Evolutionary conservation across 495 filamentous ascomycete species (phyloP), one percentile per base, ranked within the genome.

Genomic region (Daldinia loculata): DNA sequence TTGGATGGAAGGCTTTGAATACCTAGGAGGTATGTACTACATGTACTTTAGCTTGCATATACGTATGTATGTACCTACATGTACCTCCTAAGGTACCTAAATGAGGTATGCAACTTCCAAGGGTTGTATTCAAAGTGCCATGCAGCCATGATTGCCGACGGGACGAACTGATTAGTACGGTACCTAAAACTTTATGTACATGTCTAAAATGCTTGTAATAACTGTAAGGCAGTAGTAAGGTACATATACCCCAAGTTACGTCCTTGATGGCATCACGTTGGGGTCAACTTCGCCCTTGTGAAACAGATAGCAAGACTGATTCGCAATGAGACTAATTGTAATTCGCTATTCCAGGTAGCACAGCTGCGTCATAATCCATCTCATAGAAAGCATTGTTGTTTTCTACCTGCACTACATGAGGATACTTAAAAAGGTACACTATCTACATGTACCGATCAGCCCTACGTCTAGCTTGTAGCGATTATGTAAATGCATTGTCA

Each of bases 361-460:
- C 50, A 52, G 50, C 26, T 26, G 50, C 50, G 50, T 52, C 50
- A 52, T 52, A n/a, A n/a, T 29, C 17, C 43, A 24, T 22, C 12
- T n/a, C 24, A 52, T n/a, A 9, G 26, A 27, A 52, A 52, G 48
- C 11, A 7, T 51, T 8, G 24, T 8, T 51, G 24, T 17, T 15
- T n/a, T 43, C 39, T 3, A 22, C 27, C 4, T 29, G 27, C 27
- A 29, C 27, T 6, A 6, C 27, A 6, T 29, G 27, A 29, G 6
- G 27, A 27, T 27, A 27, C 27, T 27, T 27, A 5, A 27, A 26
- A 3, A 1, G 3, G 1, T 3, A 26, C 24, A 26, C 24, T 26
- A 26, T 45, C n/a, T 17, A 19, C 41, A 7, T 19, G 14, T 17
- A 41, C 39, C 17, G 7, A 5, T 45, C 41, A 45, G 41, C 41